These are phyloP conservation scores for Arabidopsis lyrata DNA, from an alignment of 441 rosid species.

Conservation along the genomic window DNA sequence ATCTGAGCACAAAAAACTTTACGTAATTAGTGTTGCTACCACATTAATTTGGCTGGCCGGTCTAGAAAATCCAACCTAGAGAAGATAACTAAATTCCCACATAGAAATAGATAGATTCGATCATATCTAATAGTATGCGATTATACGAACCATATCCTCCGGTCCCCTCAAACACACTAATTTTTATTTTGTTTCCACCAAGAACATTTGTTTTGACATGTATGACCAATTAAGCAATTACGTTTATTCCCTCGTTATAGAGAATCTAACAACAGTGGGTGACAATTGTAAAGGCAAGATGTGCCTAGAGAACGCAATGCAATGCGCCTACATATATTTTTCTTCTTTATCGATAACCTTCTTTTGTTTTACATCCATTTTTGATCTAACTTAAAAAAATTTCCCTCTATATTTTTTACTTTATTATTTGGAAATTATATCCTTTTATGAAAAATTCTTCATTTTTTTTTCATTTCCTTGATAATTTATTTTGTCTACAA, in stretches of 20 bases:
- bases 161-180: not conserved
- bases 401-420: no score
- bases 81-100: not conserved
- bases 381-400: no score
- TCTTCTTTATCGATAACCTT: no score
- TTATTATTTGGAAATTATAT: no score
- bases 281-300: not conserved
- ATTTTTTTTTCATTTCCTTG: no score
- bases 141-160: conserved; percentile 21
- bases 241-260: conserved; percentile 1
- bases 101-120: not conserved
- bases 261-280: conserved; percentile 10
- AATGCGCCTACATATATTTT: no score
- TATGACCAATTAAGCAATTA: not conserved
- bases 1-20: no score
- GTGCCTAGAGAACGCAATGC: conserved; percentile 9
- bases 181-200: not conserved
- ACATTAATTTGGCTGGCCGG: not conserved
- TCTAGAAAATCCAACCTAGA: not conserved
- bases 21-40: not conserved
- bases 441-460: no score
- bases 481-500: no score
- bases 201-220: not conserved
- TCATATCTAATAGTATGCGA: not conserved
- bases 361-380: no score